Conservation (phyloP, 176 grass and related monocot genomes). For the Zizania latifolia region DNA sequence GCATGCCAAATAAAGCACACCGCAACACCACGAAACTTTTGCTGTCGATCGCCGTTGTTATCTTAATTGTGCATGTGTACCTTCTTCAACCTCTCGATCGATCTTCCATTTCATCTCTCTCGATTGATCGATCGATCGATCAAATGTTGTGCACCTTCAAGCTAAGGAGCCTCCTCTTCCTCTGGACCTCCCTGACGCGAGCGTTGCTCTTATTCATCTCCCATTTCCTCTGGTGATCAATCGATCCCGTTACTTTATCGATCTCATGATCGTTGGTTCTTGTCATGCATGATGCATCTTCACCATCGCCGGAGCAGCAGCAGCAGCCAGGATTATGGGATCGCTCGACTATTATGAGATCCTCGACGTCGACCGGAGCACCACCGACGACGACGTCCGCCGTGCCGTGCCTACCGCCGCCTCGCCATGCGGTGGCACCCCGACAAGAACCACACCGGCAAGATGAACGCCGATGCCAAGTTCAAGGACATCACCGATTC, state of each 20-base stretch:
- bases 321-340: slow-evolving; percentile 14
- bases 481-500: slow-evolving; percentile 69
- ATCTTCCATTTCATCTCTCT: background rate
- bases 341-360: slow-evolving; percentile 44
- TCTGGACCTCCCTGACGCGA: slow-evolving; percentile 6
- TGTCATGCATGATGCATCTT: slow-evolving; percentile 40
- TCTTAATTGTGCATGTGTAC: background rate
- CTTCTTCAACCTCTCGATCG: background rate
- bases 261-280: background rate
- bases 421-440: slow-evolving; percentile 62
- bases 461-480: slow-evolving; percentile 41
- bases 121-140: background rate
- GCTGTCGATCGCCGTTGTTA: background rate
- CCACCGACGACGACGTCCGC: slow-evolving; percentile 47
- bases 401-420: slow-evolving; percentile 42
- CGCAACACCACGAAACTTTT: background rate
- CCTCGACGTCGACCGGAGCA: slow-evolving; percentile 29
- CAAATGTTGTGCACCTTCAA: slow-evolving; percentile 35
- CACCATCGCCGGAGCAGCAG: background rate
- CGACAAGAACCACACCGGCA: slow-evolving; percentile 45
- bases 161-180: slow-evolving; percentile 31
- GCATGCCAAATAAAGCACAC: slow-evolving; percentile 30
- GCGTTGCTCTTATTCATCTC: slow-evolving; percentile 14
- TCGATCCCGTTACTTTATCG: background rate
- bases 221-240: slow-evolving; percentile 43